Percentiles rank a stretch among this genome's conserved stretches.
Evolutionary conservation across 768 basidiomycete species (phyloP).

Genomic region (Tephrocybe sp.): DNA sequence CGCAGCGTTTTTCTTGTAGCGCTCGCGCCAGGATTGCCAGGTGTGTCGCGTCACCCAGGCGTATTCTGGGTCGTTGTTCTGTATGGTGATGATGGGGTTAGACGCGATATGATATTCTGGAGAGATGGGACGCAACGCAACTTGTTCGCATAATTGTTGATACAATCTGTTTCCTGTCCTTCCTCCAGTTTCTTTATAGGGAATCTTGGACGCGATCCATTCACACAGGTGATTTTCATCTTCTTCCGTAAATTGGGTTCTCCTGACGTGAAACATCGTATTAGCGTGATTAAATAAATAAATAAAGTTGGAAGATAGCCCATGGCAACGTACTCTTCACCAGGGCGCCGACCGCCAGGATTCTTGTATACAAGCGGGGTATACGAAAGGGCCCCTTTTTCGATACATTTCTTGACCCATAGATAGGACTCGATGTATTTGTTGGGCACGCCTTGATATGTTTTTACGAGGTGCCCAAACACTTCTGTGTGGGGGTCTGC

Average conservation of each 20-base stretch:
- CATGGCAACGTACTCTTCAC: slow-evolving; percentile 71
- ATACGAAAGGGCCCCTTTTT: slow-evolving; percentile 59
- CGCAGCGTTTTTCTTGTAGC: slow-evolving; percentile 79
- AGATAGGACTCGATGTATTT: slow-evolving; percentile 80
- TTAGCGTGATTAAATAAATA: background rate
- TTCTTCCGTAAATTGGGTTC: slow-evolving; percentile 74
- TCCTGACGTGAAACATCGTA: slow-evolving; percentile 36
- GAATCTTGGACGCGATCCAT: slow-evolving; percentile 83
- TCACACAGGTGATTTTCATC: slow-evolving; percentile 73
- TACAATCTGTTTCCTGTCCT: slow-evolving; percentile 81
- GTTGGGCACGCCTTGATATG: slow-evolving; percentile 62
- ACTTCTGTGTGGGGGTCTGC: slow-evolving; percentile 79
- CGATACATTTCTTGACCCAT: slow-evolving; percentile 84
- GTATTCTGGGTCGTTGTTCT: slow-evolving; percentile 70
- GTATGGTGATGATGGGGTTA: background rate
- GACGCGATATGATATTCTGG: background rate
- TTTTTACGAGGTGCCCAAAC: slow-evolving; percentile 71
- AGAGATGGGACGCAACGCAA: slow-evolving; percentile 21
- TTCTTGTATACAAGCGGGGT: slow-evolving; percentile 83
- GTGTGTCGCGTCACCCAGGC: slow-evolving; percentile 81
- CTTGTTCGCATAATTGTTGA: slow-evolving; percentile 76
- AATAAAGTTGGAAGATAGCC: background rate
- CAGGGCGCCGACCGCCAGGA: slow-evolving; percentile 75
- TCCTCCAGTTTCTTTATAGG: slow-evolving; percentile 79
- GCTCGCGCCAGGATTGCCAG: slow-evolving; percentile 88